phyloP scores from a whole-genome alignment of 345 rosid genomes.

The Combretum micranthum region DNA sequence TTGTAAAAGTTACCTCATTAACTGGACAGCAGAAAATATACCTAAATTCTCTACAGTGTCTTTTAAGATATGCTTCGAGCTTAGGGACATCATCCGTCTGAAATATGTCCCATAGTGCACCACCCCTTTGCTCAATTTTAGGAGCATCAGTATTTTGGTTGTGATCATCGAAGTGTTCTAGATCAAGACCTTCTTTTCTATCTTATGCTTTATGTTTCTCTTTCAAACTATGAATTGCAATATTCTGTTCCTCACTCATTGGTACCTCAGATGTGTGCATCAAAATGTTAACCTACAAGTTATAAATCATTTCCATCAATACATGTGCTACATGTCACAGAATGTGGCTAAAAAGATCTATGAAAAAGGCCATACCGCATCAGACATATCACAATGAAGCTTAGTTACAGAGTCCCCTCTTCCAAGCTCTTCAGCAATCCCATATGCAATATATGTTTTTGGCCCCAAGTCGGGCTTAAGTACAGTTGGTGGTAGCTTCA shows the following conservation, averaged over 20 bases:
- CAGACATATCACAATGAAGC: conserved; percentile 91
- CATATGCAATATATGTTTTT: conserved; percentile 88
- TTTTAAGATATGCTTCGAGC: conserved; percentile 60
- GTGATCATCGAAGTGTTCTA: conserved; percentile 6
- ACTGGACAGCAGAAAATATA: conserved; percentile 63
- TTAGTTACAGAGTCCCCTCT: conserved; percentile 95
- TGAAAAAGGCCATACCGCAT: conserved; percentile 65
- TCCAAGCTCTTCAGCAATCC: conserved; percentile 64
- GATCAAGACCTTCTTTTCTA: conserved; percentile 29
- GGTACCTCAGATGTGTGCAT: conserved; percentile 58
- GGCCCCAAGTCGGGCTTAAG: conserved; percentile 92
- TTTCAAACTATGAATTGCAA: conserved; percentile 43
- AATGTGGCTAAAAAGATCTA: neutral
- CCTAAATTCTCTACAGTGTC: conserved; percentile 65
- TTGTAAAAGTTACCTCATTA: conserved; percentile 37
- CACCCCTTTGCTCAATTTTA: conserved; percentile 23
- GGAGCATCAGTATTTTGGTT: conserved; percentile 3
- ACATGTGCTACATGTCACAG: too few species aligned
- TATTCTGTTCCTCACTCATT: conserved; percentile 40
- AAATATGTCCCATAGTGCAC: conserved; percentile 96
- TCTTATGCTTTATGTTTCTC: conserved; percentile 54
- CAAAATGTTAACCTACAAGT: conserved; percentile 66
- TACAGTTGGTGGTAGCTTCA: conserved; percentile 51
- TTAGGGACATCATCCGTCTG: conserved; percentile 81
- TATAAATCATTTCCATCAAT: neutral